These are phyloP conservation scores for Cladosporium sp. DNA, from an alignment of 2,329 filamentous ascomycete genomes.

Conservation along the genomic window DNA sequence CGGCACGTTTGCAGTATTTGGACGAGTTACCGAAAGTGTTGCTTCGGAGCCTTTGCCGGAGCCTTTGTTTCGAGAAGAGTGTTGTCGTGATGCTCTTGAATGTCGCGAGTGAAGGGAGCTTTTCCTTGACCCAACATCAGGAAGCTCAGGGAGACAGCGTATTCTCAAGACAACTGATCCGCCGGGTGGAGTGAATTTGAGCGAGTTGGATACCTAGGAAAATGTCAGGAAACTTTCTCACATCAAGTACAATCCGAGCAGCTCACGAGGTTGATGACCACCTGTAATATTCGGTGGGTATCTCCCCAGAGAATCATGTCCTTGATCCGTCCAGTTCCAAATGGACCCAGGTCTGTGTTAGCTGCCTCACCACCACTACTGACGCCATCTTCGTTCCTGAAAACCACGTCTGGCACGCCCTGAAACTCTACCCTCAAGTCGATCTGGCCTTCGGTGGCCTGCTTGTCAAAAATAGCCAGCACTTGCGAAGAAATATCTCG, in stretches of 20 bases:
- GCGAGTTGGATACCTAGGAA: constrained; percentile 71
- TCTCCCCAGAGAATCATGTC: constrained; percentile 93
- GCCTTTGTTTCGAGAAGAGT: constrained; percentile 12
- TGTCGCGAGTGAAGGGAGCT: constrained; percentile 32
- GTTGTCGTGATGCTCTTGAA: constrained; percentile 17
- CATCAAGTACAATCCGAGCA: background rate
- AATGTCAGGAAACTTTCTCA: background rate
- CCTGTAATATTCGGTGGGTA: constrained; percentile 82
- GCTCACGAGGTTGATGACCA: constrained; percentile 73
- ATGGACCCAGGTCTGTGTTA: constrained; percentile 46
- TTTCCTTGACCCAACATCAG: constrained; percentile 40
- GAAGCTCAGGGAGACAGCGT: constrained; percentile 63
- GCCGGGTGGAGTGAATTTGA: constrained; percentile 81
- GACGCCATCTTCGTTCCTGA: background rate
- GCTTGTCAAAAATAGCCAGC: constrained; percentile 82
- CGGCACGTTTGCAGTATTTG: background rate
- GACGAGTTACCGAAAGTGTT: background rate
- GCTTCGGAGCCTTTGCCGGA: constrained; percentile 10
- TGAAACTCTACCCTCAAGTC: constrained; percentile 69
- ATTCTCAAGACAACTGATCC: constrained; percentile 75
- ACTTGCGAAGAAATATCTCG: constrained; percentile 82
- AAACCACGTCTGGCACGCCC: constrained; percentile 30
- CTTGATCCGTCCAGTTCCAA: constrained; percentile 59
- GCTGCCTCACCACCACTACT: constrained; percentile 21
- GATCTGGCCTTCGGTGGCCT: constrained; percentile 76